Evolutionary conservation across 768 basidiomycete genomes (phyloP).

Genomic region (Psilocybe sp.): DNA sequence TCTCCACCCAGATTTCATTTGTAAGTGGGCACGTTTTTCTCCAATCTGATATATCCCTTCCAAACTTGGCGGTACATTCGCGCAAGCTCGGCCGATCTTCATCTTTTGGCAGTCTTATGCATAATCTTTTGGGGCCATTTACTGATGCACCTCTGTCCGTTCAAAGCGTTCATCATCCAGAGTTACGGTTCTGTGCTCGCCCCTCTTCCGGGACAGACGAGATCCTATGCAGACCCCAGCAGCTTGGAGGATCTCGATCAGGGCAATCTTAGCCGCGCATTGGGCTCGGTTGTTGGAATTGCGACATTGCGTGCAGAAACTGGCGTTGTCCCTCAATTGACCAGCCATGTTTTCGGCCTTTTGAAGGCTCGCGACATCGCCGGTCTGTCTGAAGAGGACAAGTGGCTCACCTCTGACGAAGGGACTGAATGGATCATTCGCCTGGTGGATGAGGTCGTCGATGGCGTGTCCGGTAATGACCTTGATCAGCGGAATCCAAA

Average conservation of each 20-base stretch:
- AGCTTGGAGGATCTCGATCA: constrained; percentile 52
- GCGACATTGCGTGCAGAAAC: constrained; percentile 84
- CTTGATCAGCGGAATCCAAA: constrained; percentile 36
- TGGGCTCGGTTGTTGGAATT: constrained; percentile 83
- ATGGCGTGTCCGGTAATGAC: constrained; percentile 58
- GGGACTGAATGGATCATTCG: constrained; percentile 88
- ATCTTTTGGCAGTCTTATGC: neutral
- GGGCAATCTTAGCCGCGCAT: constrained; percentile 80
- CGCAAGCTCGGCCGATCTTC: constrained; percentile 26
- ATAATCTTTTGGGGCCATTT: neutral
- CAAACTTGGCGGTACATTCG: constrained; percentile 25
- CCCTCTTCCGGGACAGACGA: constrained; percentile 62
- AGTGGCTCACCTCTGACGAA: constrained; percentile 81
- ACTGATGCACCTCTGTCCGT: constrained; percentile 11
- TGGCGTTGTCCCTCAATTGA: constrained; percentile 82
- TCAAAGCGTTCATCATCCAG: constrained; percentile 81
- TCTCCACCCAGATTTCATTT: constrained; percentile 93
- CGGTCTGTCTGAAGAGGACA: constrained; percentile 65
- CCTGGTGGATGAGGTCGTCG: constrained; percentile 77
- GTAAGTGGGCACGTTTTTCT: constrained; percentile 51
- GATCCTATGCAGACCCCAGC: constrained; percentile 38
- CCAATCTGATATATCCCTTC: constrained; percentile 26
- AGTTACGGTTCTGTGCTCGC: constrained; percentile 77
- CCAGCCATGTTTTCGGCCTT: constrained; percentile 86
- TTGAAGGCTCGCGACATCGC: constrained; percentile 74